Conservation (phyloP, 2,329 filamentous ascomycete species). For the Colletotrichum sp. region DNA sequence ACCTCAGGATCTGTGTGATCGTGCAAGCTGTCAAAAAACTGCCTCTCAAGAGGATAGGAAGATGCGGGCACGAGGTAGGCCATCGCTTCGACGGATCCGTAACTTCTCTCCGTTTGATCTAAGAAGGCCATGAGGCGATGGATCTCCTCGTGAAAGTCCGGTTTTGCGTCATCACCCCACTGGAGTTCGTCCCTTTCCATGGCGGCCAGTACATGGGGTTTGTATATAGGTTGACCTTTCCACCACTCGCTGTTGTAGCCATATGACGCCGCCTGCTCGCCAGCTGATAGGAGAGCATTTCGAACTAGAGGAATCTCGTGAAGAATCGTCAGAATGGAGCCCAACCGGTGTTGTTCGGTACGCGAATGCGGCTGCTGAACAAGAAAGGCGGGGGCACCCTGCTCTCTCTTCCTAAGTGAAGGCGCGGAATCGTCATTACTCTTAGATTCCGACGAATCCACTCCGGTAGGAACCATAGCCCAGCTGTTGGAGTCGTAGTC, state of each 20-base stretch:
- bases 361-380: conserved; percentile 37
- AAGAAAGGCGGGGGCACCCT: conserved; percentile 57
- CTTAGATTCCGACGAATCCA: conserved; percentile 27
- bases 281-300: conserved; percentile 56
- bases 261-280: conserved; percentile 49
- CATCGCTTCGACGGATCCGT: conserved; percentile 59
- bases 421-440: conserved; percentile 32
- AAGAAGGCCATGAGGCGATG: conserved; percentile 70
- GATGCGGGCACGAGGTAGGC: conserved; percentile 38
- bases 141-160: conserved; percentile 57
- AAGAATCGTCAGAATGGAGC: conserved; percentile 61
- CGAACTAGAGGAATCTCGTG: conserved; percentile 64
- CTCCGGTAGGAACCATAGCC: conserved; percentile 59
- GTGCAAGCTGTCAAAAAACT: conserved; percentile 49
- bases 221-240: conserved; percentile 59
- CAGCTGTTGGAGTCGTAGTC: conserved; percentile 62
- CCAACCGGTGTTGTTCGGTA: conserved; percentile 48
- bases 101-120: conserved; percentile 63
- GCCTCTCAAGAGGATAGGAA: conserved; percentile 41
- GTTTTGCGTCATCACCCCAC: conserved; percentile 35
- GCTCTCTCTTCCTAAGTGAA: conserved; percentile 47
- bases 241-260: conserved; percentile 66
- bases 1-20: conserved; percentile 17
- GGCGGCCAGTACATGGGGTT: conserved; percentile 38
- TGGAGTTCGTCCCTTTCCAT: conserved; percentile 33